Conservation (phyloP, 1,139 yeast genomes). For the Pichia sp. region DNA sequence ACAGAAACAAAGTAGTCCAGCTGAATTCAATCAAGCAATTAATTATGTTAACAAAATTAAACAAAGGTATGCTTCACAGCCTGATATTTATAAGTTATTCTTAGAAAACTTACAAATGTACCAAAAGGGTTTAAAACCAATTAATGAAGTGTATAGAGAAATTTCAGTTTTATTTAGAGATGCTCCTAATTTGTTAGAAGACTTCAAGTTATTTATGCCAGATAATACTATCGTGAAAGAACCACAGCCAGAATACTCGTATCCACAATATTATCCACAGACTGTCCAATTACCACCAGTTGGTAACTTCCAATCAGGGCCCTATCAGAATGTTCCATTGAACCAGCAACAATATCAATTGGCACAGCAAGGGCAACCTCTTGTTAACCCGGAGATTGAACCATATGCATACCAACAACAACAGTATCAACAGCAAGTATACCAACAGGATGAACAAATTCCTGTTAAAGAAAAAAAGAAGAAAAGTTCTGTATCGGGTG, state of each 20-base stretch:
- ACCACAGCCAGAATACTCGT: constrained; percentile 23
- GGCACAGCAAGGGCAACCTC: constrained; percentile 13
- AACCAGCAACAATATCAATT: constrained; percentile 8
- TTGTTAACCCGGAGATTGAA: no score
- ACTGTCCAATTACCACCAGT: constrained; percentile 78
- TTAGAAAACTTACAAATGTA: constrained; percentile 93
- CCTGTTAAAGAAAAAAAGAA: constrained; percentile 8
- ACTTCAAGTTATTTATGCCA: constrained; percentile 91
- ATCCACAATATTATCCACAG: constrained; percentile 21
- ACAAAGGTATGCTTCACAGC: constrained; percentile 88
- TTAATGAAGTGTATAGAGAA: constrained; percentile 89
- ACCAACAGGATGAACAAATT: constrained; percentile 7
- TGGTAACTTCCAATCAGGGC: constrained; percentile 88
- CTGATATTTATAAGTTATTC: constrained; percentile 91
- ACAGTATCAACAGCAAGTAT: constrained; percentile 11
- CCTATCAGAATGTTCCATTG: constrained; percentile 34
- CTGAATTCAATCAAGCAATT: constrained; percentile 95
- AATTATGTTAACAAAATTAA: constrained; percentile 94
- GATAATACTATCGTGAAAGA: constrained; percentile 52
- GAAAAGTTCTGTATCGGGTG: constrained; percentile 9
- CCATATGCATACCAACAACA: constrained; percentile 25
- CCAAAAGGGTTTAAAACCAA: constrained; percentile 93
- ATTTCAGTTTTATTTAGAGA: constrained; percentile 83
- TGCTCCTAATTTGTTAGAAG: constrained; percentile 91
- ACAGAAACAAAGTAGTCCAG: constrained; percentile 59